A percentile compares a stretch with the other conserved stretches of the same genome.
These are phyloP conservation scores for Fusarium longipes DNA, from an alignment of 2,329 filamentous ascomycete species.

Conservation along the genomic window DNA sequence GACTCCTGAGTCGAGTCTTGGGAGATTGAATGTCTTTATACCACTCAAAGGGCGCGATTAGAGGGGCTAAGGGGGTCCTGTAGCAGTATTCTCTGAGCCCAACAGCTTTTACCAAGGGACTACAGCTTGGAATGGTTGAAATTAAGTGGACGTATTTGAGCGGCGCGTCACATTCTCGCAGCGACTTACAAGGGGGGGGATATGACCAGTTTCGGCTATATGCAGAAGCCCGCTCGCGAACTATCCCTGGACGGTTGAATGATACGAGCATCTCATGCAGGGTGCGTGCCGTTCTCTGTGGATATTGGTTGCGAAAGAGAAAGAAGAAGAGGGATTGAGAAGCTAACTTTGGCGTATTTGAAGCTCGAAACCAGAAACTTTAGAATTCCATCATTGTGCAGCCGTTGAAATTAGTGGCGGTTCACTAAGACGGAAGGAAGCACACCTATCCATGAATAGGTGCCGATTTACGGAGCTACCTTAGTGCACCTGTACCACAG, in stretches of 20 bases:
- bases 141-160: conserved; percentile 19
- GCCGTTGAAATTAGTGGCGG: conserved; percentile 43
- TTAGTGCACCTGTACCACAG: no score
- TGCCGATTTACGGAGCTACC: conserved; percentile 15
- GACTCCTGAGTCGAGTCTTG: conserved; percentile 16
- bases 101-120: conserved; percentile 15
- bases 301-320: neutral
- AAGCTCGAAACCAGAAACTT: conserved; percentile 1
- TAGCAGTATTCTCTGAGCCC: neutral
- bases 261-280: conserved; percentile 9
- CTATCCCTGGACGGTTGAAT: conserved; percentile 4
- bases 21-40: conserved; percentile 39
- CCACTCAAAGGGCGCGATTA: conserved; percentile 2
- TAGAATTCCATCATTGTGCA: conserved; percentile 39
- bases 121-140: conserved; percentile 37
- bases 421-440: conserved; percentile 22
- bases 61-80: conserved; percentile 13
- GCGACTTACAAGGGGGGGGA: conserved; percentile 22
- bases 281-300: conserved; percentile 8
- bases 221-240: conserved; percentile 26
- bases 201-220: conserved; percentile 28
- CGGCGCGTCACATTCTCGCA: conserved; percentile 28
- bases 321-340: neutral
- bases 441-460: no score
- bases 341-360: neutral